Percentiles rank a stretch among this genome's conserved stretches.
Conservation (phyloP, 805 yeast genomes). For the Kluyveromyces dobzhanskii region DNA sequence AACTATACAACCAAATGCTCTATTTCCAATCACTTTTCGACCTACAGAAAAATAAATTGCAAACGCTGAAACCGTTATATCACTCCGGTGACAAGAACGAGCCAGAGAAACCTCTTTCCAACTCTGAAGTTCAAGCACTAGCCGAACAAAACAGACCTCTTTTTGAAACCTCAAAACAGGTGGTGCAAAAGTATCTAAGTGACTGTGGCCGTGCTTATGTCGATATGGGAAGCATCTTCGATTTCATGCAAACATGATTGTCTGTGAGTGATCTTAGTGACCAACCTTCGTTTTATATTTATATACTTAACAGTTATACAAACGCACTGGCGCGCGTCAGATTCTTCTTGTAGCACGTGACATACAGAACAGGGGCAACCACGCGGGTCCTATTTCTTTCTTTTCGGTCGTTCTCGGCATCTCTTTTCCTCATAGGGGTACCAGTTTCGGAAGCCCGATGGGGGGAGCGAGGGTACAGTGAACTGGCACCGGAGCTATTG, state of each 20-base stretch:
- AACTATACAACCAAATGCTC: constrained; percentile 75
- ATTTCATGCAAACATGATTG: constrained; percentile 35
- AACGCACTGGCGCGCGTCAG: too few species aligned
- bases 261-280: too few species aligned
- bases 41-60: constrained; percentile 62
- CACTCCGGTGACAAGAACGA: constrained; percentile 28
- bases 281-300: too few species aligned
- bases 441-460: too few species aligned
- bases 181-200: constrained; percentile 62
- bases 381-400: too few species aligned
- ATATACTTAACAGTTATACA: too few species aligned
- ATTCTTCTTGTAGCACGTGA: too few species aligned
- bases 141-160: constrained; percentile 70
- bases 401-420: too few species aligned
- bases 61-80: constrained; percentile 46
- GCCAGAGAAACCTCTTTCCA: constrained; percentile 26
- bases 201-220: constrained; percentile 88
- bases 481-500: too few species aligned
- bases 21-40: constrained; percentile 77
- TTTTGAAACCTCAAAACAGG: constrained; percentile 45
- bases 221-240: constrained; percentile 75
- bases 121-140: constrained; percentile 59
- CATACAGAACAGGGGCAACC: too few species aligned
- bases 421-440: too few species aligned
- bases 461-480: too few species aligned